A percentile compares a stretch with the other conserved stretches of the same genome.
These are phyloP conservation scores for Gossypium mustelinum DNA, from an alignment of 345 rosid genomes.

Conservation along the genomic window DNA sequence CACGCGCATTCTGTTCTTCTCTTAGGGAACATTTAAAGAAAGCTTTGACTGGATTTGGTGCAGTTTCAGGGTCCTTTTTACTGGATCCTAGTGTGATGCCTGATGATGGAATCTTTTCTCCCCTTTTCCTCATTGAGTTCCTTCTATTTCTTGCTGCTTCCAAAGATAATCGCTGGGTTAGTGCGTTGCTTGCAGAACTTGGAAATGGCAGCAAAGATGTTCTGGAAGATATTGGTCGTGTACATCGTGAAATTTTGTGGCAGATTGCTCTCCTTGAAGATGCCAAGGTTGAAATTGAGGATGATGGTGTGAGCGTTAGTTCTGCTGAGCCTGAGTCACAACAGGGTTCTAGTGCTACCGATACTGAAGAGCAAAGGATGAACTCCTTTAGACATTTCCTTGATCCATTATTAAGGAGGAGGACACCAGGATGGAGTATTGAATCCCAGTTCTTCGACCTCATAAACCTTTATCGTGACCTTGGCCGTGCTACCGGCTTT, in stretches of 20 bases:
- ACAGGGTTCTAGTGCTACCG: slow-evolving; percentile 37
- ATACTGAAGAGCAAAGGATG: slow-evolving; percentile 68
- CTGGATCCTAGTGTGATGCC: slow-evolving; percentile 57
- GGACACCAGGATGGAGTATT: slow-evolving; percentile 73
- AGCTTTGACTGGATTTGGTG: slow-evolving; percentile 55
- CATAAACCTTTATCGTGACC: slow-evolving; percentile 80
- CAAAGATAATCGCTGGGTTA: slow-evolving; percentile 89
- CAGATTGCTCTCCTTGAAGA: slow-evolving; percentile 82
- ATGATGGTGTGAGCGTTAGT: slow-evolving; percentile 36
- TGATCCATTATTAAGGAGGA: slow-evolving; percentile 86
- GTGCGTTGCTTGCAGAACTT: slow-evolving; percentile 84
- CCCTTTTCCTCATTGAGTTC: slow-evolving; percentile 88
- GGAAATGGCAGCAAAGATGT: slow-evolving; percentile 79
- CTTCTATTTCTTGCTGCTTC: slow-evolving; percentile 90
- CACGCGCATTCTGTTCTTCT: slow-evolving; percentile 79
- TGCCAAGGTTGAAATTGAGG: slow-evolving; percentile 58
- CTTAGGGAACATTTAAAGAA: slow-evolving; percentile 74
- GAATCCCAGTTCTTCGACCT: slow-evolving; percentile 95
- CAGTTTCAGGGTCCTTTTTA: slow-evolving; percentile 57
- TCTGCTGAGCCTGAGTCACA: slow-evolving; percentile 44
- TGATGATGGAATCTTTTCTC: slow-evolving; percentile 61
- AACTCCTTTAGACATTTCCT: slow-evolving; percentile 88
- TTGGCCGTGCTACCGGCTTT: slow-evolving; percentile 74
- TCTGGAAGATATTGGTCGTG: slow-evolving; percentile 70
- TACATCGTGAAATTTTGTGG: slow-evolving; percentile 88